These are phyloP conservation scores for Paspalum vaginatum DNA, from an alignment of 176 grass and related monocot species.

Conservation along the genomic window DNA sequence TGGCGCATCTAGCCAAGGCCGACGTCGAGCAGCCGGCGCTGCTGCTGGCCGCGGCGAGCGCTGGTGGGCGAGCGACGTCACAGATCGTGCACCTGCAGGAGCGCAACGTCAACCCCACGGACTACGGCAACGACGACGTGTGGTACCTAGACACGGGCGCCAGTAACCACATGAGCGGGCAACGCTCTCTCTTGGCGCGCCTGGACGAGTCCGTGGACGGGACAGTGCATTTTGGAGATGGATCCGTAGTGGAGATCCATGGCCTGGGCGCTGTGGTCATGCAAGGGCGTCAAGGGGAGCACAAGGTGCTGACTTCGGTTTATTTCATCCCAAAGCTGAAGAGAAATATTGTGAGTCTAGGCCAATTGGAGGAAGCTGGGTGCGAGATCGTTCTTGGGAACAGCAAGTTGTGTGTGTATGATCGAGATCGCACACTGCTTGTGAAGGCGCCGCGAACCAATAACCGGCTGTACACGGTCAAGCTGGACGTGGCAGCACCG, in stretches of 20 bases:
- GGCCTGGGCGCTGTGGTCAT: neutral
- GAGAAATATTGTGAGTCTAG: neutral
- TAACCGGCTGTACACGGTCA: neutral
- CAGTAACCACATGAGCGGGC: neutral
- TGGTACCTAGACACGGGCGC: neutral
- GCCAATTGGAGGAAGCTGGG: neutral
- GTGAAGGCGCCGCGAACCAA: neutral
- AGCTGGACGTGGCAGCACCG: neutral
- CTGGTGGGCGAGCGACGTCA: no score
- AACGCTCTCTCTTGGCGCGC: no score
- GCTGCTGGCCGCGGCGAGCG: neutral
- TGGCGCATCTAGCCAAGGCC: neutral
- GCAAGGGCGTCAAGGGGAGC: neutral
- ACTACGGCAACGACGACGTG: neutral
- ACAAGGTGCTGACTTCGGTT: neutral
- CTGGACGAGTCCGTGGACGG: neutral
- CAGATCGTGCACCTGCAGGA: neutral
- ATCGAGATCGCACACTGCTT: rapidly evolving
- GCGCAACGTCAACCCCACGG: neutral
- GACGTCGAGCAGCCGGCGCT: neutral
- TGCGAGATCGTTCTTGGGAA: neutral
- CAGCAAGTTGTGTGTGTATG: neutral
- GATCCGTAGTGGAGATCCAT: rapidly evolving
- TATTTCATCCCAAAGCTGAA: neutral
- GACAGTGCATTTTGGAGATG: neutral